A percentile compares a stretch with the other conserved stretches of the same genome.
phyloP scores from a whole-genome alignment of 2,329 filamentous ascomycete genomes.

The Tothia fuscella region DNA sequence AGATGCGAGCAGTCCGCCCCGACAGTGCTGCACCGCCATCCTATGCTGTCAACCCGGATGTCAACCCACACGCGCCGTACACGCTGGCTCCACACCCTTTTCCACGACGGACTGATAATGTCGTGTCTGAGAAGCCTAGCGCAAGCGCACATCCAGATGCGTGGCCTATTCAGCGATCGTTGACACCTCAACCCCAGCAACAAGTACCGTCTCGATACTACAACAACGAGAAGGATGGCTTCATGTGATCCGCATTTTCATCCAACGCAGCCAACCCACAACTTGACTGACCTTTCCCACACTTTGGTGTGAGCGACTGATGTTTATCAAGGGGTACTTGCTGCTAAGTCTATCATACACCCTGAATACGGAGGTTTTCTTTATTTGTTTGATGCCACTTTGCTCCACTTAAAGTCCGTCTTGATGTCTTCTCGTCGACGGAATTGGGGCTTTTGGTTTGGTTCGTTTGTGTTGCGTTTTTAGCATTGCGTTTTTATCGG shows the following conservation, averaged over 20 bases:
- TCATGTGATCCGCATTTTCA: conserved; percentile 5
- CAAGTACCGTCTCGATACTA: not conserved
- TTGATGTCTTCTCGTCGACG: not conserved
- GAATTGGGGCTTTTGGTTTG: conserved; percentile 3
- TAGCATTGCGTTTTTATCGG: conserved; percentile 24
- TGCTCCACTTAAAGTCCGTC: conserved; percentile 16
- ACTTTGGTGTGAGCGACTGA: conserved; percentile 1
- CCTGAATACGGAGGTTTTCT: conserved; percentile 32
- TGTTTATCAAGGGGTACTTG: too few relatives aligned
- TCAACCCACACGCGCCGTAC: conserved; percentile 15
- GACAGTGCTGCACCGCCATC: conserved; percentile 13
- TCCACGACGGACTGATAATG: conserved; percentile 9
- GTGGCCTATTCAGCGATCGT: conserved; percentile 1
- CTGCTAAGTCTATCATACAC: not conserved
- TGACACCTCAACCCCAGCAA: not conserved
- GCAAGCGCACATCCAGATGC: not conserved
- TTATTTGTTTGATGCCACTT: conserved; percentile 26
- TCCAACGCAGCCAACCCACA: not conserved
- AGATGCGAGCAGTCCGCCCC: conserved; percentile 20
- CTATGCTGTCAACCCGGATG: conserved; percentile 15
- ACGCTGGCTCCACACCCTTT: conserved; percentile 11
- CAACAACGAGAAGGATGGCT: conserved; percentile 9
- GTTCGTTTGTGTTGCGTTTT: conserved; percentile 20
- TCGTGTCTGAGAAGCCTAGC: not conserved
- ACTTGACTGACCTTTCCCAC: conserved; percentile 4